Evolutionary conservation across 768 basidiomycete species (phyloP), one percentile per base, ranked within the genome.

Genomic region (Lentinula edodes): DNA sequence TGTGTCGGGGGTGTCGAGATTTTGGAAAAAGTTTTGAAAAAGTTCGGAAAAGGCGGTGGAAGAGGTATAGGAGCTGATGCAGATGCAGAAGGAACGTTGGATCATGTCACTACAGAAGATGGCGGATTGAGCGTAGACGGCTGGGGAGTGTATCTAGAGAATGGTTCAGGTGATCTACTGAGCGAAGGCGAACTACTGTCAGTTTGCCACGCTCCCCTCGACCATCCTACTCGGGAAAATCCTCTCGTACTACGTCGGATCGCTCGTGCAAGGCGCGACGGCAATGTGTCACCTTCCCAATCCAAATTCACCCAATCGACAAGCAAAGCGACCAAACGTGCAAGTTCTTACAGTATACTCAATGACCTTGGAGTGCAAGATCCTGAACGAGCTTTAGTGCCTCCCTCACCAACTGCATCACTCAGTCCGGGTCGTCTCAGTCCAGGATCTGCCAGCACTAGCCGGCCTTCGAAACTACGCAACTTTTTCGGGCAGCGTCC

Each of bases 401-500:
- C 85, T 7, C 79, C 82, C 9, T 85, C 85, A 0, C 82, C 85
- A 5, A 78, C 81, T 5, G 53, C 36, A 15, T 67, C 42, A 50
- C 52, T 58, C n/a, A 55, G 52, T 23, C 46, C 64, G 7, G 65
- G 60, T 52, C 66, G 66, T 61, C 65, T 64, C 41, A 68, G 69
- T 60, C 73, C 72, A 32, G 65, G 66, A 23, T 70, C 63, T 34
- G 62, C 70, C n/a, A 51, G 32, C 20, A 76, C 61, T 64, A 83
- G 83, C 66, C 76, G 80, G 8, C 83, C 87, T 3, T 83, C 84
- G 20, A 95, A 93, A 69, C 72, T 95, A 52, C 91, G 91, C 73
- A 95, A 94, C 79, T 99, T 98, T 80, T 96, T 98, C 67, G 97
- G 96, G 15, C 97, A 98, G 69, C 90, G 97, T 43, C 97, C 97